Evolutionary conservation across 164 flowering plant species (phyloP).

Genomic region (Piper betle): DNA sequence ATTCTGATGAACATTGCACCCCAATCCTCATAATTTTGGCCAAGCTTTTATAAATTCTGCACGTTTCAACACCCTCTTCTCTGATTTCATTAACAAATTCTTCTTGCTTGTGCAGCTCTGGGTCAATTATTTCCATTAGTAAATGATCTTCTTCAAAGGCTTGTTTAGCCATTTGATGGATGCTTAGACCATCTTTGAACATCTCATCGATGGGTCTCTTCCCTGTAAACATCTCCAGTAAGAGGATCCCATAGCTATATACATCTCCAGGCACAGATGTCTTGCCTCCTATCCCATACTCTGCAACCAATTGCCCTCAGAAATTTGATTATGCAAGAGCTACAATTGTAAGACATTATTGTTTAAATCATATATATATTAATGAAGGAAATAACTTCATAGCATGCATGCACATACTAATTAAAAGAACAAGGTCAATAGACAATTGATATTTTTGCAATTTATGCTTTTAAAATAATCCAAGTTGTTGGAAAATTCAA

Average conservation of each 20-base stretch:
- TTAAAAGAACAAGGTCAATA: too few relatives aligned
- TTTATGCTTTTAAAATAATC: too few relatives aligned
- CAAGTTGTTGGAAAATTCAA: too few relatives aligned
- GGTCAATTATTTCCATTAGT: background rate
- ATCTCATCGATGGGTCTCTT: slow-evolving; percentile 61
- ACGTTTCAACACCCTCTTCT: background rate
- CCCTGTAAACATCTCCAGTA: slow-evolving; percentile 60
- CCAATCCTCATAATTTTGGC: background rate
- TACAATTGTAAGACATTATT: too few relatives aligned
- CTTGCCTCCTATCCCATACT: slow-evolving; percentile 61
- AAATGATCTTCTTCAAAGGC: background rate
- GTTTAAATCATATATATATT: background rate
- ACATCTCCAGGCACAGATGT: slow-evolving; percentile 83
- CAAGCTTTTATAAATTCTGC: background rate
- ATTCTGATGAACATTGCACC: background rate
- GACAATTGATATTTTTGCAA: too few relatives aligned
- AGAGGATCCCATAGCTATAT: slow-evolving; percentile 64
- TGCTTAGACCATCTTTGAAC: slow-evolving; percentile 40
- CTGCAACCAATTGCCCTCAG: slow-evolving; percentile 18
- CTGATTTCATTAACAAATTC: background rate
- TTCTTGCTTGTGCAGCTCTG: background rate
- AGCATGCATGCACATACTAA: too few relatives aligned
- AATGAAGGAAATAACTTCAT: too few relatives aligned
- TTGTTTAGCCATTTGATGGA: slow-evolving; percentile 56
- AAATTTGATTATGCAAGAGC: background rate